phyloP scores from a whole-genome alignment of 176 grass and related monocot genomes.

The Avena sativa region DNA sequence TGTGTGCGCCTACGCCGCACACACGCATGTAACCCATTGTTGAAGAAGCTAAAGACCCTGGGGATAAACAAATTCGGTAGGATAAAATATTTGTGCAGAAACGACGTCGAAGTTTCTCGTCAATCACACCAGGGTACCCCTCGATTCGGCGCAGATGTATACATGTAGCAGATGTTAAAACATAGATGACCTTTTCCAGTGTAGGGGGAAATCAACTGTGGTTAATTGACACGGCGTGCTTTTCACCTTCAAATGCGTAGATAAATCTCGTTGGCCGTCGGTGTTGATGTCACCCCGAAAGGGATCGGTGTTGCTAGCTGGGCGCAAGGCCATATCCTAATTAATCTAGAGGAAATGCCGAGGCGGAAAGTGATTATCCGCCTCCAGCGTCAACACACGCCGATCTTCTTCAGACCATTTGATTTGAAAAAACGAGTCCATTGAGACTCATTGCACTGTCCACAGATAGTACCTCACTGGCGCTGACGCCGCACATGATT shows the following conservation, averaged over 20 bases:
- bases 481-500: neutral
- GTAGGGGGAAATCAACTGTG: neutral
- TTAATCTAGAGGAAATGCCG: neutral
- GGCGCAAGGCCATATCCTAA: no score
- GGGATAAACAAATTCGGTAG: neutral
- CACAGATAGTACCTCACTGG: neutral
- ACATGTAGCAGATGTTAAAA: neutral
- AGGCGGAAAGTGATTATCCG: constrained; percentile 21
- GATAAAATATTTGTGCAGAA: neutral
- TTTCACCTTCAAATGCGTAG: constrained; percentile 5
- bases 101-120: neutral
- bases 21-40: constrained; percentile 15
- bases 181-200: neutral
- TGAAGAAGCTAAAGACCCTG: neutral
- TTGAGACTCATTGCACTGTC: neutral
- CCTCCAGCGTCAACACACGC: neutral
- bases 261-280: constrained; percentile 3
- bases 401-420: neutral
- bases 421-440: constrained; percentile 14
- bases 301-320: neutral
- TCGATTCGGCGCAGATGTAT: neutral
- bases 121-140: neutral
- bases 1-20: constrained; percentile 15
- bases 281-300: constrained; percentile 25
- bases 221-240: neutral